Evolutionary conservation across 768 basidiomycete genomes (phyloP).

Genomic region (Crassisporium funariophilum): DNA sequence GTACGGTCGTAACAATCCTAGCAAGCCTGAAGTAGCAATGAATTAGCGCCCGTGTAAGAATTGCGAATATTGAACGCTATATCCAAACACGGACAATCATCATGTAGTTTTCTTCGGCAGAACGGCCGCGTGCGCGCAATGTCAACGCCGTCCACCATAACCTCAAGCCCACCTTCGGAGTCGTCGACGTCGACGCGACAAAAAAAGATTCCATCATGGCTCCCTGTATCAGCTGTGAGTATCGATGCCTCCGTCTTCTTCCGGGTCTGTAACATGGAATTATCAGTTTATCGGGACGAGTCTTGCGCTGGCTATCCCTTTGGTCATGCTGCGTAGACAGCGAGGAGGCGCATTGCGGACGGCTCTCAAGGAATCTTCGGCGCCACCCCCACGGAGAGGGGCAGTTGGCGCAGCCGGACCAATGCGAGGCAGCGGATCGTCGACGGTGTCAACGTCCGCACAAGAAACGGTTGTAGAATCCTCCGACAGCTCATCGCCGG

Average conservation of each 20-base stretch:
- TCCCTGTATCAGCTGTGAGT: conserved; percentile 30
- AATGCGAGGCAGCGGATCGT: conserved; percentile 1
- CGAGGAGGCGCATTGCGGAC: conserved; percentile 27
- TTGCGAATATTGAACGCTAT: no score
- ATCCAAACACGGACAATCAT: no score
- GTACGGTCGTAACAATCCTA: no score
- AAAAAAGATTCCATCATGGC: conserved; percentile 28
- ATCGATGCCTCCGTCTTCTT: background rate
- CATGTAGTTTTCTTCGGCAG: no score
- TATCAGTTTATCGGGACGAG: conserved; percentile 33
- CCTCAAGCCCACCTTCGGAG: background rate
- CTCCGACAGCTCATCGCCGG: conserved; percentile 30
- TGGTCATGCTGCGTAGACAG: conserved; percentile 36
- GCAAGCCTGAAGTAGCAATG: no score
- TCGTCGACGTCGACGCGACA: background rate
- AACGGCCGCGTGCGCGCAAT: no score
- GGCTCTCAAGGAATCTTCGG: conserved; percentile 23
- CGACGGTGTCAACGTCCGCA: conserved; percentile 11
- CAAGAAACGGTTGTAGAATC: conserved; percentile 19
- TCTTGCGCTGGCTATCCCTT: conserved; percentile 35
- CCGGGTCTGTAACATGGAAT: background rate
- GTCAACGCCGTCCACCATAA: background rate
- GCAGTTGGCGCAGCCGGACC: conserved; percentile 6
- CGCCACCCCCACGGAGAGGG: conserved; percentile 36
- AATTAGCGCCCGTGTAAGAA: no score